Evolutionary conservation across 1,139 yeast species (phyloP).

Genomic region (Saccharomyces hybrid): DNA sequence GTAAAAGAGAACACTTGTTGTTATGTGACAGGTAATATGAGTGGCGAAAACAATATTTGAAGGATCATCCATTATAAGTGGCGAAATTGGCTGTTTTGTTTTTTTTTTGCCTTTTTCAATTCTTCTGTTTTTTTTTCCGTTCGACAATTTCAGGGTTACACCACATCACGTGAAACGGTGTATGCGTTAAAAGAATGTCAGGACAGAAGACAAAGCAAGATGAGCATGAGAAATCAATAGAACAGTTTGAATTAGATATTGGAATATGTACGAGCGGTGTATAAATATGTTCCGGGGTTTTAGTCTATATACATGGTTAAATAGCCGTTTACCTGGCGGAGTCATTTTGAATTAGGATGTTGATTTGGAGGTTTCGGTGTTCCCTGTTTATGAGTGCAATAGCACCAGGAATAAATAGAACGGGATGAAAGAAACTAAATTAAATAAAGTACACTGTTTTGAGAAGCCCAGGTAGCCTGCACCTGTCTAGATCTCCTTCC

Average conservation of each 20-base stretch:
- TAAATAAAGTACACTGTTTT: background rate
- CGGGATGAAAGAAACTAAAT: background rate
- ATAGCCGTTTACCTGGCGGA: background rate
- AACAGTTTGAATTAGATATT: background rate
- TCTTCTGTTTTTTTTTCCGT: background rate
- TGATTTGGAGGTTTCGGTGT: too few relatives aligned
- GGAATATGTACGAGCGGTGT: background rate
- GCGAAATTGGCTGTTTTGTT: background rate
- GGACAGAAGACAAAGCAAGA: background rate
- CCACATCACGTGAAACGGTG: background rate
- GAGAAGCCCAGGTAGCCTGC: background rate
- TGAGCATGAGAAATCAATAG: background rate
- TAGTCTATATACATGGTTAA: background rate
- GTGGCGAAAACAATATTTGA: background rate
- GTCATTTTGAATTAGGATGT: background rate
- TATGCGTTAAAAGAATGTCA: too few relatives aligned
- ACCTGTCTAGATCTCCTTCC: background rate
- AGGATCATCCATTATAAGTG: background rate
- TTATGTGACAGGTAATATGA: background rate
- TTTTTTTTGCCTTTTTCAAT: background rate
- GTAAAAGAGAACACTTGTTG: background rate
- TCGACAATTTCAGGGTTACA: background rate
- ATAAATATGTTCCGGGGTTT: background rate
- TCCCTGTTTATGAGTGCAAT: too few relatives aligned
- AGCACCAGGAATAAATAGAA: background rate